phyloP scores from a whole-genome alignment of 108 stramenopile genomes.

The Conticribra weissflogii region DNA sequence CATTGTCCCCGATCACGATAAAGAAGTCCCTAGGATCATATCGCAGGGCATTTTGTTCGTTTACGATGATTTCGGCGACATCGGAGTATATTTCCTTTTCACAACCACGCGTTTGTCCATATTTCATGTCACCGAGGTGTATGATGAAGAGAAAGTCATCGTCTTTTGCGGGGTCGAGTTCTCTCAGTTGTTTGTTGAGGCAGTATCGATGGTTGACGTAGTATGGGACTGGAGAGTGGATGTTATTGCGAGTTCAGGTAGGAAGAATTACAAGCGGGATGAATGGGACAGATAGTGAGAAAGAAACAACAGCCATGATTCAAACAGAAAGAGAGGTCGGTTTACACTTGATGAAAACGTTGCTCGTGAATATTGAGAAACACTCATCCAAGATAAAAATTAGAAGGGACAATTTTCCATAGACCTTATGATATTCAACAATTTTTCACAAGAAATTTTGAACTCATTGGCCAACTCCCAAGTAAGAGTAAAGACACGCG shows the following conservation, averaged over 20 bases:
- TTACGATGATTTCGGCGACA: constrained; percentile 17
- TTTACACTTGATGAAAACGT: too few relatives aligned
- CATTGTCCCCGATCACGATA: constrained; percentile 18
- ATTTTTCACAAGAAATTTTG: too few relatives aligned
- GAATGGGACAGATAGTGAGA: neutral
- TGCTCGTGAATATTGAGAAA: too few relatives aligned
- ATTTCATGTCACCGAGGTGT: constrained; percentile 17
- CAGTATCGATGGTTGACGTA: constrained; percentile 24
- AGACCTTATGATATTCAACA: too few relatives aligned
- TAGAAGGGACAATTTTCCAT: neutral
- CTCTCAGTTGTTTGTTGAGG: constrained; percentile 16
- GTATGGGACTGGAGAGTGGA: constrained; percentile 18
- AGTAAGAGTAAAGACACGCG: neutral
- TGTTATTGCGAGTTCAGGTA: neutral
- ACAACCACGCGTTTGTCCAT: neutral
- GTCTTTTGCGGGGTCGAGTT: constrained; percentile 13
- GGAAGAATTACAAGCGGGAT: neutral
- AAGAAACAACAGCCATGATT: neutral
- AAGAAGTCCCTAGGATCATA: constrained; percentile 19
- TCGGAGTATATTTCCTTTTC: neutral
- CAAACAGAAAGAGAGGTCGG: too few relatives aligned
- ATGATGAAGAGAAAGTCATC: constrained; percentile 14
- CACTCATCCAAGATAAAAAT: too few relatives aligned
- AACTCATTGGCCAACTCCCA: neutral
- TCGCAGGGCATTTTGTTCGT: neutral